Conservation (phyloP, 768 basidiomycete species). For the Tylopilus sp. region DNA sequence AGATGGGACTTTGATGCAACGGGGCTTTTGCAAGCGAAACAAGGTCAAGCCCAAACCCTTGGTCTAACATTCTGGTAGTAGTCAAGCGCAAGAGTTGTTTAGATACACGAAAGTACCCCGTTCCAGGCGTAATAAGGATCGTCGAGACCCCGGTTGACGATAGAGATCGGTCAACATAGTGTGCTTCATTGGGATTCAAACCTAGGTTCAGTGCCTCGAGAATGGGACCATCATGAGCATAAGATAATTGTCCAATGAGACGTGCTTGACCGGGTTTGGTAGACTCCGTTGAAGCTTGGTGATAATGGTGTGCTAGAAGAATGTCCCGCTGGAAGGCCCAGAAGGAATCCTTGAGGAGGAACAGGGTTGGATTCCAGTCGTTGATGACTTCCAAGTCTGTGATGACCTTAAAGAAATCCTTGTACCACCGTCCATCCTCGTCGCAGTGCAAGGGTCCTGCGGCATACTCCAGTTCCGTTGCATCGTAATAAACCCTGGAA, state of each 20-base stretch:
- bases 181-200: constrained; percentile 88
- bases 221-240: constrained; percentile 93
- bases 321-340: constrained; percentile 92
- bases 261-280: constrained; percentile 49
- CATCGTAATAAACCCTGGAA: constrained; percentile 87
- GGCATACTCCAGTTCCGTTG: constrained; percentile 74
- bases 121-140: constrained; percentile 88
- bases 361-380: constrained; percentile 86
- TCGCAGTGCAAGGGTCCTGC: constrained; percentile 77
- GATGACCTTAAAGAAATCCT: constrained; percentile 95
- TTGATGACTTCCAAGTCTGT: constrained; percentile 85
- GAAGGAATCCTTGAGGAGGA: constrained; percentile 83
- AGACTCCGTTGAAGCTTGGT: constrained; percentile 58
- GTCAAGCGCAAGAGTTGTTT: constrained; percentile 89
- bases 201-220: constrained; percentile 92
- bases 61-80: constrained; percentile 89
- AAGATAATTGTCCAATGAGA: constrained; percentile 74
- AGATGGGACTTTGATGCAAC: constrained; percentile 89
- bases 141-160: constrained; percentile 83
- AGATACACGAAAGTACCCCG: constrained; percentile 89
- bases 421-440: constrained; percentile 79
- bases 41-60: constrained; percentile 87
- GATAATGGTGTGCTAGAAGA: constrained; percentile 84
- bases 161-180: constrained; percentile 93
- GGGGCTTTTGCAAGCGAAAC: constrained; percentile 89